Evolutionary conservation across 345 rosid species (phyloP), one percentile per base, ranked within the genome.

Genomic region (Iberis pinnata): DNA sequence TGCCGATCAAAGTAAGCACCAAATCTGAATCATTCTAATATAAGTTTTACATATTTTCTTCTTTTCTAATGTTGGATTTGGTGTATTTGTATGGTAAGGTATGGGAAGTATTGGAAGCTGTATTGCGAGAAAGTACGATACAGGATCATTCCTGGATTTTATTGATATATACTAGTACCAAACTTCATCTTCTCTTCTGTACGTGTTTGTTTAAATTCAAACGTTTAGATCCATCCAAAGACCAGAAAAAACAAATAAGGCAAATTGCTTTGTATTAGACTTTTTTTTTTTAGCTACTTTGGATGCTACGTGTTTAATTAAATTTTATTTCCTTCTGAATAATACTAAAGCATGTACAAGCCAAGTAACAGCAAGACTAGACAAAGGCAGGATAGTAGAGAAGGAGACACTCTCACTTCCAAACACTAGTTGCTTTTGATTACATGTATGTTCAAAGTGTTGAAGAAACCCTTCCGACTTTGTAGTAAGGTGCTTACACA

Each of bases 1-100:
- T 92, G 98, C 50, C 76, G 83, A 54, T 78, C 95, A 70, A 92
- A 92, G 98, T 88, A 80, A 83, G 93, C 14, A 33, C 43, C 49
- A 14, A 42, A 56, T 49, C 41, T 47, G 15, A 39, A 62, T 38
- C 16, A 49, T 53, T 14, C 15, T 39, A 14, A 2, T 8, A 20
- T 43, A 51, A 11, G 13, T 7, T 27, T 13, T 1, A 41, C 32
- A 59, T 11, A 26, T 59, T 39, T 43, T 14, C 33, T 43, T 48
- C 18, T 35, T 2, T 11, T 38, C 33, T 40, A 17, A 8, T 11
- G 14, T 19, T 8, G 9, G n/a, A 2, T 40, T 15, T 53, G 42
- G 4, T 33, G 14, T 44, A 48, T 54, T 0, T 49, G 20, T 9
- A 0, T 60, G 1, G 69, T 45, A 29, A 90, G 98, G 83, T 90